These are phyloP conservation scores for Kwoniella sp. DNA, from an alignment of 768 basidiomycete genomes.

Conservation along the genomic window DNA sequence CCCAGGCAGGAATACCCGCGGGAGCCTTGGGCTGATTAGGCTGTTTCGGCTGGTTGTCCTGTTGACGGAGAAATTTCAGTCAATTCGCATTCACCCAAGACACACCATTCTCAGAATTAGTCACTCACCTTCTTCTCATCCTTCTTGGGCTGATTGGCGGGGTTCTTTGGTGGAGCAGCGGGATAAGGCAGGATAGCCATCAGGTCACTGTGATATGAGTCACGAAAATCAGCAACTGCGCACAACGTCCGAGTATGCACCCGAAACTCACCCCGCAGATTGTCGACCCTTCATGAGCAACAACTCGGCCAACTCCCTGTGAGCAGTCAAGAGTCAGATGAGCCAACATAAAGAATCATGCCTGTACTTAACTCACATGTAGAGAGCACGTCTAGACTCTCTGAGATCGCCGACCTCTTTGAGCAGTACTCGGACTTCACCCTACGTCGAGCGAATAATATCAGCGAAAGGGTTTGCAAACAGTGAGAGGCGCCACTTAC, in stretches of 20 bases:
- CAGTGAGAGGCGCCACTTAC: slow-evolving; percentile 28
- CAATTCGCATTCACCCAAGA: slow-evolving; percentile 7
- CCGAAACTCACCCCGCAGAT: slow-evolving; percentile 50
- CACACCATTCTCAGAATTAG: not conserved
- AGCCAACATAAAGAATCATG: not conserved
- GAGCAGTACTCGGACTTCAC: slow-evolving; percentile 51
- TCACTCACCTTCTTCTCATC: slow-evolving; percentile 31
- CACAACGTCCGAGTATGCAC: no score
- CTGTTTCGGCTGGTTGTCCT: not conserved
- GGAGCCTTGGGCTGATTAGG: slow-evolving; percentile 22
- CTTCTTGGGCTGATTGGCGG: slow-evolving; percentile 32
- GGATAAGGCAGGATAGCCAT: slow-evolving; percentile 53
- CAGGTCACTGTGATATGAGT: slow-evolving; percentile 34
- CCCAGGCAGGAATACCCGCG: slow-evolving; percentile 43
- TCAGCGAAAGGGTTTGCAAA: not conserved
- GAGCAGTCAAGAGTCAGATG: not conserved
- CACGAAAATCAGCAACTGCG: not conserved
- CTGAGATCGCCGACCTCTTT: slow-evolving; percentile 55
- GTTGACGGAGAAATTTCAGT: slow-evolving; percentile 6
- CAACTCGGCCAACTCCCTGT: slow-evolving; percentile 54
- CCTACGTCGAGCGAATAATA: slow-evolving; percentile 19
- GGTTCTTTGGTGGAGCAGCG: slow-evolving; percentile 33
- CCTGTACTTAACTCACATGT: slow-evolving; percentile 44
- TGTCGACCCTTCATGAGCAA: slow-evolving; percentile 55
- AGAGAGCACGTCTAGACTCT: slow-evolving; percentile 52